These are phyloP conservation scores for Rhododendron henanense DNA, from an alignment of 148 eudicot genomes.

Conservation along the genomic window DNA sequence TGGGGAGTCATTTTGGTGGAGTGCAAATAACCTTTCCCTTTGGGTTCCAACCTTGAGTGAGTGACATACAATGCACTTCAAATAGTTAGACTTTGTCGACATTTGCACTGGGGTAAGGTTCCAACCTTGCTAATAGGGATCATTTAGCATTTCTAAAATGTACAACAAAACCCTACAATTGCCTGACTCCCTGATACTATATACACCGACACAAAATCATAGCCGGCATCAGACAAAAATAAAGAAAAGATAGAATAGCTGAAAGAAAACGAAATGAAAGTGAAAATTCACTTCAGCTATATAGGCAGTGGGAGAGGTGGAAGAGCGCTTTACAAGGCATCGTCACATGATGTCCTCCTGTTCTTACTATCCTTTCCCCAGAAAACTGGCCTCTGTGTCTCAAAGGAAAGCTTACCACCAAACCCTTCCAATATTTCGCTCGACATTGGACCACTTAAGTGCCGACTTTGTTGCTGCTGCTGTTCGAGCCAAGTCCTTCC, in stretches of 20 bases:
- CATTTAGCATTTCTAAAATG: not conserved
- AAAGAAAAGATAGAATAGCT: not conserved
- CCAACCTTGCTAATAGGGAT: not conserved
- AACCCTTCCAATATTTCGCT: conserved; percentile 32
- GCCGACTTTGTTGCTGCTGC: conserved; percentile 23
- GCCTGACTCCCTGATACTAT: not conserved
- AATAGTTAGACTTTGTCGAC: not conserved
- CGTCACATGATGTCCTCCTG: conserved; percentile 25
- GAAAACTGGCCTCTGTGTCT: conserved; percentile 30
- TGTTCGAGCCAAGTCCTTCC: conserved; percentile 43
- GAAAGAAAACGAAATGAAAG: too few relatives aligned
- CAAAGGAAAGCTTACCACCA: conserved; percentile 38
- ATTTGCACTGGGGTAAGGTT: not conserved
- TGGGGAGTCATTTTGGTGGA: not conserved
- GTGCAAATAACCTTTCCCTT: not conserved
- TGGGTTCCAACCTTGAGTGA: too few relatives aligned
- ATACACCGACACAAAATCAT: conserved; percentile 6
- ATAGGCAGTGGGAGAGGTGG: not conserved
- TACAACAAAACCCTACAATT: not conserved
- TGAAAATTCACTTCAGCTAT: not conserved
- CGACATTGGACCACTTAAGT: conserved; percentile 18
- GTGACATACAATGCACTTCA: not conserved
- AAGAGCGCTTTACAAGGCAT: conserved; percentile 13
- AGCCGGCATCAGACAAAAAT: not conserved
- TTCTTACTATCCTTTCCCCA: conserved; percentile 40